Base-by-base conservation (phyloP, 192 early-diverging fungal genomes). In the Backusella macrospora region DNA sequence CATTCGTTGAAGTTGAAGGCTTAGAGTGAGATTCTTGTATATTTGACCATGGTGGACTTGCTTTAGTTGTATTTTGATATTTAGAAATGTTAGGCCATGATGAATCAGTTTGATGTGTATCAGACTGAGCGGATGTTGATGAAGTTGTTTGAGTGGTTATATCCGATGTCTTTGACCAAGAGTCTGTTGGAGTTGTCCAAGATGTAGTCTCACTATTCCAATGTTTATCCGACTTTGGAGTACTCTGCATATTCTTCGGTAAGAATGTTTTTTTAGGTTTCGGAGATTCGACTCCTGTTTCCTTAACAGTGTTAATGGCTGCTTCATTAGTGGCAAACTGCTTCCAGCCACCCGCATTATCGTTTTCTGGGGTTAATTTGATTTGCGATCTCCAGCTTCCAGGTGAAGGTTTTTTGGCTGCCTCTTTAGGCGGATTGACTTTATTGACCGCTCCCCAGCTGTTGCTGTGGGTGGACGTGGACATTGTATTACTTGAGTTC, bases 341-440 rank as follows among this genome's bases (percentile, higher is more conserved):
- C 10, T 59, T 59, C 52, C 52, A 59, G 21, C 52, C 18, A 23
- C 52, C 52, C 26, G 12, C 21, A 59, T 59, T 59, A 59, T 59
- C 52, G 18, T 59, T 12, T 23, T 59, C 26, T 59, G 52, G 10
- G 26, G 12, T 10, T 1, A 10, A 59, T 23, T 21, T 9, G 21
- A 59, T 59, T 59, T 59, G 52, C 21, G 21, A 18, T 9, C 52
- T 59, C 52, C 52, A 59, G 52, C 21, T 59, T 59, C 52, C 52
- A 59, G 18, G 9, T 21, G 21, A 23, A 59, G 21, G 52, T 1
- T 59, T 59, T 23, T 59, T 59, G 9, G 52, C 52, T n/a, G 13
- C 52, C 4, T 12, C 23, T 59, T 59, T 59, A 8, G 21, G 52
- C 26, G 52, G 26, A 23, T 59, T 9, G 21, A 4, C 26, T 26